phyloP scores from a whole-genome alignment of 257 asterid species.

The Solanum piurae region DNA sequence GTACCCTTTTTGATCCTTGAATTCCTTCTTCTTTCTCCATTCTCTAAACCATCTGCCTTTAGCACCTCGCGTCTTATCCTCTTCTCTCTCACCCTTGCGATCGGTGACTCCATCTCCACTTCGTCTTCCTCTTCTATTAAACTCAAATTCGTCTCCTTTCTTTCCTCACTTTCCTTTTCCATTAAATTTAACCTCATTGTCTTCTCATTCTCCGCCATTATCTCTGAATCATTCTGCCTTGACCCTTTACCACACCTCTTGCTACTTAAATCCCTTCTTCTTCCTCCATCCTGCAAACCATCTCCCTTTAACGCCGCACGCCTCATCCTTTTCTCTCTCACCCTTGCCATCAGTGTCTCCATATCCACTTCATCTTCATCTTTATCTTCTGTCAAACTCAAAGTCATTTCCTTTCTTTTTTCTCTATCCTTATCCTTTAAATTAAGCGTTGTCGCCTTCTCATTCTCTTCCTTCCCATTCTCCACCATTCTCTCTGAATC shows the following conservation, averaged over 20 bases:
- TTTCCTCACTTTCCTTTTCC: constrained; percentile 5
- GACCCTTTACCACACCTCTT: neutral
- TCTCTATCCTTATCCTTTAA: neutral
- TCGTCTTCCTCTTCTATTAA: constrained; percentile 5
- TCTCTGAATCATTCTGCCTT: neutral
- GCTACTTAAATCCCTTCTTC: constrained; percentile 1
- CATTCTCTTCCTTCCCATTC: constrained; percentile 17
- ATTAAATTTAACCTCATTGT: neutral
- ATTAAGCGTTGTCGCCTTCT: neutral
- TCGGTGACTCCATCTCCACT: neutral
- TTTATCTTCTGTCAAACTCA: neutral
- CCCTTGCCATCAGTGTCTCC: neutral
- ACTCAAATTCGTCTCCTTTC: neutral
- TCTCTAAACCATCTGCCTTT: neutral
- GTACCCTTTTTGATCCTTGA: constrained; percentile 5
- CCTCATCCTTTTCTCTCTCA: neutral
- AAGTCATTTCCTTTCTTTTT: neutral
- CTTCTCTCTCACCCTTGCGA: neutral
- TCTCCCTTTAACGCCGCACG: neutral
- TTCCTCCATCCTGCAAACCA: neutral
- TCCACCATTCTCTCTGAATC: constrained; percentile 11
- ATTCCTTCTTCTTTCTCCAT: neutral
- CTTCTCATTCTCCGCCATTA: neutral
- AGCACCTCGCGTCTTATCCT: neutral
- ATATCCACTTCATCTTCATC: neutral